These are phyloP conservation scores for Aspergillus novofumigatus DNA, from an alignment of 2,329 filamentous ascomycete genomes.

Conservation along the genomic window DNA sequence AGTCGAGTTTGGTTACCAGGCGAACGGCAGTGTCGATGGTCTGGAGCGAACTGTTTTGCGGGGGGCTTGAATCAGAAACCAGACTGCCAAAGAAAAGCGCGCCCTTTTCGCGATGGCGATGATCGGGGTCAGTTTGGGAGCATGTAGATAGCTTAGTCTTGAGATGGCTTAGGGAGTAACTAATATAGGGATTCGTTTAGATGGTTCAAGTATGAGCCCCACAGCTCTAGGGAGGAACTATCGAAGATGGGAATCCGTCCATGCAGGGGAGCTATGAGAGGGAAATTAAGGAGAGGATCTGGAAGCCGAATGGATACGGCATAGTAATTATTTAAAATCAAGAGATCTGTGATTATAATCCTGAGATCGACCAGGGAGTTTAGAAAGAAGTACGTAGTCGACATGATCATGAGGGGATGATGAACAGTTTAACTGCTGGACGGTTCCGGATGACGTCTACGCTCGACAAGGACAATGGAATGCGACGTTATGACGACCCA, in stretches of 20 bases:
- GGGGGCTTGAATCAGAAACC: conserved; percentile 13
- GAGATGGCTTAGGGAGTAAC: neutral
- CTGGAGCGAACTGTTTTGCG: conserved; percentile 28
- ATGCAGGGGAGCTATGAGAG: neutral
- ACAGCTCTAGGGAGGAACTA: conserved; percentile 5
- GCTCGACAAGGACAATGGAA: conserved; percentile 8
- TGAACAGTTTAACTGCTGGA: neutral
- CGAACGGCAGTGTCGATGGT: conserved; percentile 18
- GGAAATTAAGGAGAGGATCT: neutral
- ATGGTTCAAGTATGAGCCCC: neutral
- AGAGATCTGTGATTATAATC: neutral
- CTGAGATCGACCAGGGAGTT: neutral
- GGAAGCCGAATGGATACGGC: neutral
- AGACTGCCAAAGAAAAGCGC: neutral
- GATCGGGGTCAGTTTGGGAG: neutral
- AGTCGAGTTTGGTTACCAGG: conserved; percentile 27
- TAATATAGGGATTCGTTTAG: neutral
- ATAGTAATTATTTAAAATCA: neutral
- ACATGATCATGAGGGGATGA: neutral
- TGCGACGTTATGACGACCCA: conserved; percentile 21
- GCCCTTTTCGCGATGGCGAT: neutral
- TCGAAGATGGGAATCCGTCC: conserved; percentile 1
- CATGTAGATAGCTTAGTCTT: neutral
- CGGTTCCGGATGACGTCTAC: conserved; percentile 36
- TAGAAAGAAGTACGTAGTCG: neutral